phyloP scores from a whole-genome alignment of 208 protist genomes.

The Trichomonas tenax region DNA sequence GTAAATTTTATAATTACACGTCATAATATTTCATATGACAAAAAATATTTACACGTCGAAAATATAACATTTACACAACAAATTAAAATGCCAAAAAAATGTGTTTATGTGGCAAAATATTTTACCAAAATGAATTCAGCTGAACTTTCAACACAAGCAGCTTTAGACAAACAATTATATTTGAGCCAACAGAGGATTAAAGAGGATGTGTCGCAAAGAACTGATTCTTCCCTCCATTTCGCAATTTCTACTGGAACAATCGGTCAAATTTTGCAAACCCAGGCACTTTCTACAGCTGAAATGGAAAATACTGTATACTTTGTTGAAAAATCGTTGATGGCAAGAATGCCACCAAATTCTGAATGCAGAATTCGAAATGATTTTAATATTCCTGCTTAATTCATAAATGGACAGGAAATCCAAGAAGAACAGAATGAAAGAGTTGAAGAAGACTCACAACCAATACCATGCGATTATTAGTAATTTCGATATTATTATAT shows the following conservation, averaged over 20 bases:
- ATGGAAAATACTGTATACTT: background rate
- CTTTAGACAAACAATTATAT: background rate
- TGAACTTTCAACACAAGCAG: background rate
- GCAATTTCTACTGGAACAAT: background rate
- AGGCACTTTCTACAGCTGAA: background rate
- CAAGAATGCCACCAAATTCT: background rate
- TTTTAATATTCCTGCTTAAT: background rate
- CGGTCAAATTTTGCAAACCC: background rate
- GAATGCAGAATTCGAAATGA: background rate
- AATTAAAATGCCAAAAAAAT: too few relatives aligned
- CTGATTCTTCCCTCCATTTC: background rate
- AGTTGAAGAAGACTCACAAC: background rate
- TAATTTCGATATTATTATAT: background rate
- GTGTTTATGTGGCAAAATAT: too few relatives aligned
- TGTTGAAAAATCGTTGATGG: background rate
- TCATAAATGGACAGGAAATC: background rate
- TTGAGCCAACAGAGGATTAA: background rate
- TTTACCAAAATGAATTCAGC: background rate
- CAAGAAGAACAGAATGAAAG: background rate
- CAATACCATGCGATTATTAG: background rate
- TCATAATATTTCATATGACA: too few relatives aligned
- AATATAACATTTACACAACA: too few relatives aligned
- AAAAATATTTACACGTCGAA: too few relatives aligned
- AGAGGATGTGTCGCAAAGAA: background rate
- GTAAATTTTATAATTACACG: too few relatives aligned